A percentile compares a stretch with the other conserved stretches of the same genome.
Conservation (phyloP, 2,329 filamentous ascomycete species). For the Diaporthe citri region DNA sequence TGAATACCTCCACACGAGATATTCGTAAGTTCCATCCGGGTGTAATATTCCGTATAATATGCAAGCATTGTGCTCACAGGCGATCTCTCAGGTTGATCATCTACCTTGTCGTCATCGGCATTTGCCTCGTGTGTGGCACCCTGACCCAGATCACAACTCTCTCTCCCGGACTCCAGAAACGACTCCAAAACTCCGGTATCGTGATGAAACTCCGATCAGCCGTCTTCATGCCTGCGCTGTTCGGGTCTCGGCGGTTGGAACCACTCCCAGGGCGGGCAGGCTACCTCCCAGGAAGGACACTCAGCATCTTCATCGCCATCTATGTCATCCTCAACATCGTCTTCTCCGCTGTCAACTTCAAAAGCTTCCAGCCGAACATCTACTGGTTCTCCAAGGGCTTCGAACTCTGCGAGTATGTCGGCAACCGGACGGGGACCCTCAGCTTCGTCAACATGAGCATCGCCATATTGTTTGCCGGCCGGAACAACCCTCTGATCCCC, state of each 20-base stretch:
- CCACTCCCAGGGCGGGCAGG: slow-evolving; percentile 9
- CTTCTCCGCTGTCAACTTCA: slow-evolving; percentile 49
- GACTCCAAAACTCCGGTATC: background rate
- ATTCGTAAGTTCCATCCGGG: background rate
- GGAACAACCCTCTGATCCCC: slow-evolving; percentile 78
- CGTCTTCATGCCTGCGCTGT: slow-evolving; percentile 7
- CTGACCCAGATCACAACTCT: slow-evolving; percentile 14
- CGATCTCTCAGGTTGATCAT: background rate
- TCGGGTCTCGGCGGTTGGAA: slow-evolving; percentile 1
- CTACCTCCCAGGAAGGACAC: slow-evolving; percentile 8
- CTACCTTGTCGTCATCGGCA: slow-evolving; percentile 14
- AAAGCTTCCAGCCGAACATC: slow-evolving; percentile 45
- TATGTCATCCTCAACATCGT: slow-evolving; percentile 55
- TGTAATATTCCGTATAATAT: too few relatives aligned
- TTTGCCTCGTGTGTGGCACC: slow-evolving; percentile 2
- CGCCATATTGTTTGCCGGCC: slow-evolving; percentile 75
- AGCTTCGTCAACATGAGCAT: slow-evolving; percentile 74
- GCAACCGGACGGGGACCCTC: slow-evolving; percentile 74
- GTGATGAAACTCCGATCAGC: background rate
- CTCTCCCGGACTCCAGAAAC: slow-evolving; percentile 6
- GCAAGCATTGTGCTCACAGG: background rate
- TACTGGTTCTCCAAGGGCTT: slow-evolving; percentile 32
- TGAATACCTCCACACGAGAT: slow-evolving; percentile 25
- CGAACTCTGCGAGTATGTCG: slow-evolving; percentile 57
- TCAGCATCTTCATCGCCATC: slow-evolving; percentile 55